Conservation (phyloP, 2,329 filamentous ascomycete species). For the Pseudopithomyces chartarum region DNA sequence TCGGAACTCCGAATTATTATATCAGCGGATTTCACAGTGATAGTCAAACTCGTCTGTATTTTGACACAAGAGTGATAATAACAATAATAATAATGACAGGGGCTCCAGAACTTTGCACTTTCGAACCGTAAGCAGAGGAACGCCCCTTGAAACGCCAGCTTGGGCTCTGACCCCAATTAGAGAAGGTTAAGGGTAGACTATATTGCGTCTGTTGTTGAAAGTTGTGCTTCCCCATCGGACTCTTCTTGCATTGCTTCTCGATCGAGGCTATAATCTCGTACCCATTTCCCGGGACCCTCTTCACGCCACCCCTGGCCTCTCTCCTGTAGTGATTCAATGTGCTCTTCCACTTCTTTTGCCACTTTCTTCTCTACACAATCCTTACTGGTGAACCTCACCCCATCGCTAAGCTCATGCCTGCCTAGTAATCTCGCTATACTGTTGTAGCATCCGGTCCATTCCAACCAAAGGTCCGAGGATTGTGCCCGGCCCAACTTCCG, state of each 20-base stretch:
- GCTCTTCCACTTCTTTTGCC: conserved; percentile 29
- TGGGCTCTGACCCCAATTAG: not conserved
- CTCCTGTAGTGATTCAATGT: conserved; percentile 24
- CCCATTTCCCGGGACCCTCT: conserved; percentile 26
- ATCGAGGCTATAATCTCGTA: conserved; percentile 21
- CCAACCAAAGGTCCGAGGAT: conserved; percentile 47
- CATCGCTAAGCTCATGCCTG: conserved; percentile 26
- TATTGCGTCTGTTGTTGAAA: not conserved
- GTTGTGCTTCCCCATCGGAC: not conserved
- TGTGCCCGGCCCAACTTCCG: conserved; percentile 49
- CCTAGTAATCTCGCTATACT: conserved; percentile 28
- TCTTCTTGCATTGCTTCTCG: not conserved
- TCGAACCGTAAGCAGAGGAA: no score
- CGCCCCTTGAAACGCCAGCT: not conserved
- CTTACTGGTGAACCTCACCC: conserved; percentile 25
- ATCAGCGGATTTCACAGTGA: no score
- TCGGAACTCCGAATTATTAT: no score
- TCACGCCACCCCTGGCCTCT: conserved; percentile 31
- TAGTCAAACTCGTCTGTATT: no score
- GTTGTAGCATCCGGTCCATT: conserved; percentile 42
- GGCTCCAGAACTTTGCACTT: no score
- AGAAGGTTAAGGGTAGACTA: not conserved
- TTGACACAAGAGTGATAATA: no score
- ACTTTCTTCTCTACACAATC: conserved; percentile 28
- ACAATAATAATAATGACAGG: no score